Percentiles rank a stretch among this genome's conserved stretches.
phyloP scores from a whole-genome alignment of 352 stramenopile species.

The Pythium brassicae region DNA sequence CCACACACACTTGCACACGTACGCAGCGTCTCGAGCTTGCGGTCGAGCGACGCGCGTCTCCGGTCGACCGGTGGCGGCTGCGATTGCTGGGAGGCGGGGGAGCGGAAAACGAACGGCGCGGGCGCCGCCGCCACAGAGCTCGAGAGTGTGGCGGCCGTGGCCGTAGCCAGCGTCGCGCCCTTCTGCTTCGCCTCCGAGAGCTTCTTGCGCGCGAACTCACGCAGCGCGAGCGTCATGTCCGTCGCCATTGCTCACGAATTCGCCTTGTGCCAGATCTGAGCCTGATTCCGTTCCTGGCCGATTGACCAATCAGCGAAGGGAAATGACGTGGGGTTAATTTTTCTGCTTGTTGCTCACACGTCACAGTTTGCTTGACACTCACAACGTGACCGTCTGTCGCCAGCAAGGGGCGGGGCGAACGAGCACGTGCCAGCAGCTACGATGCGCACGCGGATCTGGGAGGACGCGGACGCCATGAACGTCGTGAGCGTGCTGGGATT shows the following conservation, averaged over 20 bases:
- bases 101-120: slow-evolving; percentile 34
- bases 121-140: slow-evolving; percentile 40
- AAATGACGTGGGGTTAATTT: background rate
- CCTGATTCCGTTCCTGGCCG: background rate
- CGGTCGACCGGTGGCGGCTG: slow-evolving; percentile 2
- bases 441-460: slow-evolving; percentile 76
- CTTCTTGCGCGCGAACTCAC: slow-evolving; percentile 75
- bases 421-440: no score
- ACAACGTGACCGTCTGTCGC: no score
- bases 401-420: no score
- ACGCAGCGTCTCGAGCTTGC: slow-evolving; percentile 27
- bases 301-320: background rate
- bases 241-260: slow-evolving; percentile 35
- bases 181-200: slow-evolving; percentile 62
- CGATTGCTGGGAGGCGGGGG: slow-evolving; percentile 8
- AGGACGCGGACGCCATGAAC: slow-evolving; percentile 72
- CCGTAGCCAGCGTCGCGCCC: slow-evolving; percentile 51
- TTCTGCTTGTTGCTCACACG: no score
- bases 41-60: slow-evolving; percentile 28
- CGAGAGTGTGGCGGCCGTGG: slow-evolving; percentile 44
- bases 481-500: slow-evolving; percentile 78
- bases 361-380: background rate
- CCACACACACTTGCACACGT: slow-evolving; percentile 5
- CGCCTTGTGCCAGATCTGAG: background rate
- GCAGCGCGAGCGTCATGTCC: slow-evolving; percentile 60